phyloP scores from a whole-genome alignment of 768 basidiomycete species.

The Rhizopogon vulgaris region DNA sequence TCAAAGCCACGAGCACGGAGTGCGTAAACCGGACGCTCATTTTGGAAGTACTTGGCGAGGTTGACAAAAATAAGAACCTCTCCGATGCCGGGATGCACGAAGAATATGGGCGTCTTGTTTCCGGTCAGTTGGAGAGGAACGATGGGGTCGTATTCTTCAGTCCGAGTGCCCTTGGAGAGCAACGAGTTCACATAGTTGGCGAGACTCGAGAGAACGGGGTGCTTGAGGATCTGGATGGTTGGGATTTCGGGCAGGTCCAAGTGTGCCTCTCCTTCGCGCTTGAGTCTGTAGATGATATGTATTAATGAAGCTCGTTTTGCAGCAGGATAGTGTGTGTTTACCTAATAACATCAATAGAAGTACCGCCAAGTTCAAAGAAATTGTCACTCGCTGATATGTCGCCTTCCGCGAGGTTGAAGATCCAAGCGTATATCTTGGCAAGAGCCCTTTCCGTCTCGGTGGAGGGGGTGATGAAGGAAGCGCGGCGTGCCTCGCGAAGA shows the following conservation, averaged over 20 bases:
- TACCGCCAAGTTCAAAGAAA: slow-evolving; percentile 34
- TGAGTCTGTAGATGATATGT: slow-evolving; percentile 7
- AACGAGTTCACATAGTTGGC: slow-evolving; percentile 24
- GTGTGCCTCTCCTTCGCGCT: slow-evolving; percentile 14
- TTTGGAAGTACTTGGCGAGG: slow-evolving; percentile 31
- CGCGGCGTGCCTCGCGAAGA: slow-evolving; percentile 9
- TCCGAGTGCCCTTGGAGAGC: slow-evolving; percentile 4
- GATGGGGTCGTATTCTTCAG: slow-evolving; percentile 29
- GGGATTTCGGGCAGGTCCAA: slow-evolving; percentile 25
- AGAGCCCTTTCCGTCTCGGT: slow-evolving; percentile 20
- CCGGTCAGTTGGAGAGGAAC: slow-evolving; percentile 32
- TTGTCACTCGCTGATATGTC: slow-evolving; percentile 23
- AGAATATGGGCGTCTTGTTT: slow-evolving; percentile 34
- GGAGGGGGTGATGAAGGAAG: slow-evolving; percentile 2
- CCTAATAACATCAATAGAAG: slow-evolving; percentile 30
- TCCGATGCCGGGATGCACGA: slow-evolving; percentile 38
- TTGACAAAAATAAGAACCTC: slow-evolving; percentile 36
- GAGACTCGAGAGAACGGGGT: slow-evolving; percentile 23
- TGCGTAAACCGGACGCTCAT: slow-evolving; percentile 38
- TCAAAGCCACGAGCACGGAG: slow-evolving; percentile 42
- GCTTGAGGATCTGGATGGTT: slow-evolving; percentile 31
- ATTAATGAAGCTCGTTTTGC: background rate
- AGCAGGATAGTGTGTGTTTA: background rate
- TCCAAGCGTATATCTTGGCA: slow-evolving; percentile 17
- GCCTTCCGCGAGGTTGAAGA: slow-evolving; percentile 19